phyloP scores from a whole-genome alignment of 129 eudicot genomes.

The Silybum marianum region DNA sequence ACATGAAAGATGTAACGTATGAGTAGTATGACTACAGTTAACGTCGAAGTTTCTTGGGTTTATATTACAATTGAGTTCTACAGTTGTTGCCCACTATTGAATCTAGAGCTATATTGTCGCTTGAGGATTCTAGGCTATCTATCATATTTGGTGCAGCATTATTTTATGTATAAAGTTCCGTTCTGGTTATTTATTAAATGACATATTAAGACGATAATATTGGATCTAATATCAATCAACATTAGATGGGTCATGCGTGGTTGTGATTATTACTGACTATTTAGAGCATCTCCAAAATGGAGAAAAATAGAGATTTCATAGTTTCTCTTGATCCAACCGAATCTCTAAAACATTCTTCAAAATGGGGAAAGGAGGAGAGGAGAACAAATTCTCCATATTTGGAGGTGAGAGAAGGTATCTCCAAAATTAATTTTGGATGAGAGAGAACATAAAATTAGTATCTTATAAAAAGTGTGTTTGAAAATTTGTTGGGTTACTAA shows the following conservation, averaged over 20 bases:
- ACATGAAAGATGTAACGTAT: not conserved
- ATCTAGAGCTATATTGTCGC: not conserved
- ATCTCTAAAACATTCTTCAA: not conserved
- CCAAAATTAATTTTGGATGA: not conserved
- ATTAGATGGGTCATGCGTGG: not conserved
- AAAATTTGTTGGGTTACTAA: not conserved
- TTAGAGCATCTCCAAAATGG: not conserved
- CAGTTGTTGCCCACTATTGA: not conserved
- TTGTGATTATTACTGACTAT: not conserved
- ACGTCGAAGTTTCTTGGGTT: too few relatives aligned
- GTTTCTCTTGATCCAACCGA: not conserved
- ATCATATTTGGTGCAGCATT: not conserved
- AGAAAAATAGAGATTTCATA: not conserved
- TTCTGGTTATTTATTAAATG: not conserved
- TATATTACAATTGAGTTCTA: not conserved
- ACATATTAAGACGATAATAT: not conserved
- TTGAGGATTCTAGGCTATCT: not conserved
- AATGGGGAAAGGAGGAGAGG: not conserved
- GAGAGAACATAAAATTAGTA: not conserved
- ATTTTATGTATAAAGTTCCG: not conserved
- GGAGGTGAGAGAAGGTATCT: not conserved
- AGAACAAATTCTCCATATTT: not conserved
- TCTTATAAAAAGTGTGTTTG: not conserved
- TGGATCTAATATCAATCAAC: not conserved
- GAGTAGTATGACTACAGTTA: not conserved